Evolutionary conservation across 805 yeast species (phyloP), one percentile per base, ranked within the genome.

Genomic region (Cyberlindnera americana): DNA sequence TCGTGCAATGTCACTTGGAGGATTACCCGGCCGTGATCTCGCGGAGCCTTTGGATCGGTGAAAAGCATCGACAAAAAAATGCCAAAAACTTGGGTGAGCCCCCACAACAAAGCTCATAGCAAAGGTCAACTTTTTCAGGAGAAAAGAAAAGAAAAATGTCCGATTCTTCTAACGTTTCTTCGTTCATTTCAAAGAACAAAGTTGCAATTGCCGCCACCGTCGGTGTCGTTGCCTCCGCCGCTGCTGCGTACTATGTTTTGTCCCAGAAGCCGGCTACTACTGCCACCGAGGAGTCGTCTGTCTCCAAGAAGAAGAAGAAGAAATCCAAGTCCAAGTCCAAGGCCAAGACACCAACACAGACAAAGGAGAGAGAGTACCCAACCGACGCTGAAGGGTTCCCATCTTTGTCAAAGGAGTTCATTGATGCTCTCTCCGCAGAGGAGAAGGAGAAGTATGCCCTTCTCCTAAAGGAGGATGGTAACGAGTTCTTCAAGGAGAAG

Each of bases 391-490:
- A 72, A 16, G 87, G 88, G 3, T 68, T 77, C 46, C 91, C 91
- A 5, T 67, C 65, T 15, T 54, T 84, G 31, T 64, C 72, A 28
- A 69, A 66, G 19, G 81, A 68, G 27, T 56, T 58, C 35, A 64
- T 81, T 18, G 57, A 64, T 10, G 49, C 54, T 3, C 69, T 83
- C 45, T 54, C 76, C 7, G 69, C 59, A 5, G 72, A 67, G 47
- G 76, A 77, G 50, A 81, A 71, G 62, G 81, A 75, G 30, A 68
- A 70, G 35, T 73, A 81, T 73, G 87, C 96, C 5, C 61, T 77
- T 38, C 78, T 81, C 30, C 75, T 91, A 66, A 93, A 93, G 66
- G 91, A 82, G 55, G 89, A 84, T 41, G 99, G 99, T 56, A 93
- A 93, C 64, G 72, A 70, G 37, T 77, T 69, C 42, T 93, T 86